phyloP scores from a whole-genome alignment of 2,329 filamentous ascomycete genomes.

The Alternaria viburni region DNA sequence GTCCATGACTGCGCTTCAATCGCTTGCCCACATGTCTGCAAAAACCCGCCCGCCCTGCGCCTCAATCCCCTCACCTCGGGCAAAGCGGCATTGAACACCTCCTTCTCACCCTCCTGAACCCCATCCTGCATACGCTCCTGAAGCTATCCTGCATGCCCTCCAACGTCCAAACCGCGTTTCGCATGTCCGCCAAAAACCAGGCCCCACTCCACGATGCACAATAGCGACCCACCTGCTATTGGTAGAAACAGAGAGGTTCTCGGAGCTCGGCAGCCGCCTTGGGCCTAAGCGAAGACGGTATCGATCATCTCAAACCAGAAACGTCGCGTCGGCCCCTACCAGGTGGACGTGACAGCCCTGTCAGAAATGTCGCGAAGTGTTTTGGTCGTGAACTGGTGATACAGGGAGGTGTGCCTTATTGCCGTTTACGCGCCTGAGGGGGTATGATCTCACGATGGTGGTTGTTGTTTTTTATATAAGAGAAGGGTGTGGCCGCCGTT shows the following conservation, averaged over 20 bases:
- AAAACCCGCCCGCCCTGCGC: background rate
- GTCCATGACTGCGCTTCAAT: background rate
- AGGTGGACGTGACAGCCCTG: slow-evolving; percentile 17
- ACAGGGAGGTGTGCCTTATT: slow-evolving; percentile 18
- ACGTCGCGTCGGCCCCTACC: slow-evolving; percentile 12
- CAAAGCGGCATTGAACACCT: slow-evolving; percentile 4
- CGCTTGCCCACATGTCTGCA: background rate
- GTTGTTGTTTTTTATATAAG: background rate
- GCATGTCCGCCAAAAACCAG: slow-evolving; percentile 3
- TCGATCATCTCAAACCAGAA: slow-evolving; percentile 13
- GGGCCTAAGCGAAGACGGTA: slow-evolving; percentile 1
- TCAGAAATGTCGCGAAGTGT: slow-evolving; percentile 5
- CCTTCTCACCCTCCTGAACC: background rate
- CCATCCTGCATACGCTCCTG: background rate
- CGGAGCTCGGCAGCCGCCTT: slow-evolving; percentile 6
- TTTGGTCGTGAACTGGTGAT: slow-evolving; percentile 9
- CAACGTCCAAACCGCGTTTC: slow-evolving; percentile 5
- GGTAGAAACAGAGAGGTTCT: background rate
- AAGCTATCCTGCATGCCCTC: background rate
- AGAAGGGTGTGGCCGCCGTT: slow-evolving; percentile 2
- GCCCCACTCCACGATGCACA: background rate
- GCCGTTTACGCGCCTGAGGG: slow-evolving; percentile 13
- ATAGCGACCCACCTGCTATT: background rate
- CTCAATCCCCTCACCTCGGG: background rate
- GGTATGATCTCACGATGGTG: background rate